These are phyloP conservation scores for Aspergillus ibericus DNA, from an alignment of 2,329 filamentous ascomycete genomes.

Conservation along the genomic window DNA sequence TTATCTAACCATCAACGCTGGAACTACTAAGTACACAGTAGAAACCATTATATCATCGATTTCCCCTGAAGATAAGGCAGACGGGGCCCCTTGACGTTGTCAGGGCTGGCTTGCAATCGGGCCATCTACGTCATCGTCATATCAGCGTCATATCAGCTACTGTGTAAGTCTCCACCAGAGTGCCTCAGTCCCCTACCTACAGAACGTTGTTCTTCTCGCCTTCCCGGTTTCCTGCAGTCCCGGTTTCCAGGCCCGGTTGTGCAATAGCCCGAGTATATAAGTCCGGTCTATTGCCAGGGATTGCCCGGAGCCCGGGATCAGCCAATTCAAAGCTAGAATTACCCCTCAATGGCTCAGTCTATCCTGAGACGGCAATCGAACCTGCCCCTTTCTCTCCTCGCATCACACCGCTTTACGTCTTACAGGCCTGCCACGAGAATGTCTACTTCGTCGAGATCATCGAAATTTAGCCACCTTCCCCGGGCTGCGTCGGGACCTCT, in stretches of 20 bases:
- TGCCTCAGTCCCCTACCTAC: not conserved
- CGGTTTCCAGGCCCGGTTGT: not conserved
- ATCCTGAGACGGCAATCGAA: not conserved
- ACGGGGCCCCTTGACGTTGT: not conserved
- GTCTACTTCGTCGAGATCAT: conserved; percentile 12
- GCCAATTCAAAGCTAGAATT: not conserved
- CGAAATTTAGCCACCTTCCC: conserved; percentile 34
- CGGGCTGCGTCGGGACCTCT: conserved; percentile 31
- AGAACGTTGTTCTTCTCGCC: not conserved
- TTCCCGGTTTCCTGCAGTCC: not conserved
- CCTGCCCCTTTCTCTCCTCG: not conserved
- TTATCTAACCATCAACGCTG: too few relatives aligned
- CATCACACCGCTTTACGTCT: not conserved
- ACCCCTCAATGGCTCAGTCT: not conserved
- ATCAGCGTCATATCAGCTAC: not conserved
- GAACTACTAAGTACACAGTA: not conserved
- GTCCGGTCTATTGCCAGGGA: not conserved
- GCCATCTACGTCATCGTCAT: not conserved
- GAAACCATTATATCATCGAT: not conserved
- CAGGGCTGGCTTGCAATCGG: not conserved
- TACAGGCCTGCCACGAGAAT: conserved; percentile 3
- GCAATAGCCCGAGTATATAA: not conserved
- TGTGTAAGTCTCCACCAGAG: not conserved
- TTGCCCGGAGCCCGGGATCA: not conserved
- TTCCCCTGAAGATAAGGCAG: not conserved